Conservation (phyloP, 1,139 yeast species). For the Pichia sp. region DNA sequence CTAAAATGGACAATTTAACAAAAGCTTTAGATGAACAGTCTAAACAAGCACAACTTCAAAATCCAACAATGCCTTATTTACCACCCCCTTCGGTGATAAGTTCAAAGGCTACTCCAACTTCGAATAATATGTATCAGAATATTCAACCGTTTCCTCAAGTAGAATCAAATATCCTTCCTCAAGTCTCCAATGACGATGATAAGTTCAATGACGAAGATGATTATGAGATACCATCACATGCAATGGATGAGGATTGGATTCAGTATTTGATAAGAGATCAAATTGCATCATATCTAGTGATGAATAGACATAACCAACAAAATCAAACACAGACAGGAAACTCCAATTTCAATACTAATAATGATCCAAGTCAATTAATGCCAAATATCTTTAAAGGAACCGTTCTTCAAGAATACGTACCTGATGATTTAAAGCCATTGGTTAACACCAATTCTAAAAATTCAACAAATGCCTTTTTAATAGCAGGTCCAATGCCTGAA, state of each 20-base stretch:
- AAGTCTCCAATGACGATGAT: neutral
- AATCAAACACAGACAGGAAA: conserved; percentile 9
- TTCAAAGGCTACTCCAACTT: conserved; percentile 8
- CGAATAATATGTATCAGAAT: neutral
- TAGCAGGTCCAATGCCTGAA: conserved; percentile 31
- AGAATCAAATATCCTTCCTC: neutral
- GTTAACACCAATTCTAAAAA: conserved; percentile 18
- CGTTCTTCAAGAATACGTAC: conserved; percentile 23
- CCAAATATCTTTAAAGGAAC: conserved; percentile 22
- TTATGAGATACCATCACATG: conserved; percentile 15
- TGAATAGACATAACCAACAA: conserved; percentile 5
- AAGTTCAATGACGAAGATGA: conserved; percentile 12
- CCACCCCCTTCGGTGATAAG: conserved; percentile 13
- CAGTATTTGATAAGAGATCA: conserved; percentile 27
- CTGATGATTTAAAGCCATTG: conserved; percentile 20
- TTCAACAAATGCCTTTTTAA: conserved; percentile 22
- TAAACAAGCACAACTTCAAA: conserved; percentile 21
- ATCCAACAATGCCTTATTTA: conserved; percentile 22
- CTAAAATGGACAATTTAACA: conserved; percentile 28
- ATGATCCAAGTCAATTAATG: conserved; percentile 17
- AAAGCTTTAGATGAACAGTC: conserved; percentile 27
- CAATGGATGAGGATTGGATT: conserved; percentile 30
- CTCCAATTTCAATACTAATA: neutral
- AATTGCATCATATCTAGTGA: conserved; percentile 10
- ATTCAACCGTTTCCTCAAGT: conserved; percentile 2